Evolutionary conservation across 176 grass and related monocot genomes (phyloP).

Genomic region (Poa pratensis): DNA sequence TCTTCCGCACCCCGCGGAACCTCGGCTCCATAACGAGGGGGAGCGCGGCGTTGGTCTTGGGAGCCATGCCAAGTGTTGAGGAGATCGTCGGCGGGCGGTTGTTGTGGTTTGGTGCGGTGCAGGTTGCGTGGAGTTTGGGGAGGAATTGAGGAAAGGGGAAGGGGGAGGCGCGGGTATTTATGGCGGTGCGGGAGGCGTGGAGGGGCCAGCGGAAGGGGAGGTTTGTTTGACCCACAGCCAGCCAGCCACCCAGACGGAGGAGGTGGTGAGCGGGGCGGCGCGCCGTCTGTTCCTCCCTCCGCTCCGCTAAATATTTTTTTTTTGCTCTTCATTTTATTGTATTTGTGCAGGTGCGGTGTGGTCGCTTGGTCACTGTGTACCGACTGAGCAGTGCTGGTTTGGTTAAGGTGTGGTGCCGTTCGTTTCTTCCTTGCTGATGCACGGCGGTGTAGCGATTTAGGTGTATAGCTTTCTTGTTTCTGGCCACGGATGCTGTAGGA

Average conservation of each 20-base stretch:
- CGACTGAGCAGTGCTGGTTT: no score
- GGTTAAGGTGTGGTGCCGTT: no score
- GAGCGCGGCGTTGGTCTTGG: conserved; percentile 31
- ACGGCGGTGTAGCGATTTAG: no score
- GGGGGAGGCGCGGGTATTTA: conserved; percentile 24
- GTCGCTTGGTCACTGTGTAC: no score
- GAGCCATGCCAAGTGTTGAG: conserved; percentile 57
- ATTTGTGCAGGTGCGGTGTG: no score
- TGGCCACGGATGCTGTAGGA: no score
- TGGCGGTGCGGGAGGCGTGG: conserved; percentile 59
- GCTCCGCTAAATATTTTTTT: neutral
- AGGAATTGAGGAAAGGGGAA: neutral
- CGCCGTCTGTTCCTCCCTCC: conserved; percentile 26
- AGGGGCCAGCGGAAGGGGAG: conserved; percentile 49
- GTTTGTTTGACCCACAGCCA: conserved; percentile 60
- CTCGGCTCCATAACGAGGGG: conserved; percentile 49
- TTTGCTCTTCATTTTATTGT: neutral
- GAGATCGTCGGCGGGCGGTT: neutral
- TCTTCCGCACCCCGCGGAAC: conserved; percentile 87
- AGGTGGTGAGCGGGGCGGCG: conserved; percentile 26
- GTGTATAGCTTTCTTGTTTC: no score
- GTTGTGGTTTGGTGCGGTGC: neutral
- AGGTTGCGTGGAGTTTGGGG: conserved; percentile 15
- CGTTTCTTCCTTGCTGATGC: no score
- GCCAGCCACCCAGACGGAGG: neutral